phyloP scores from a whole-genome alignment of 2,329 filamentous ascomycete species.

The Trichophyton benhamiae region DNA sequence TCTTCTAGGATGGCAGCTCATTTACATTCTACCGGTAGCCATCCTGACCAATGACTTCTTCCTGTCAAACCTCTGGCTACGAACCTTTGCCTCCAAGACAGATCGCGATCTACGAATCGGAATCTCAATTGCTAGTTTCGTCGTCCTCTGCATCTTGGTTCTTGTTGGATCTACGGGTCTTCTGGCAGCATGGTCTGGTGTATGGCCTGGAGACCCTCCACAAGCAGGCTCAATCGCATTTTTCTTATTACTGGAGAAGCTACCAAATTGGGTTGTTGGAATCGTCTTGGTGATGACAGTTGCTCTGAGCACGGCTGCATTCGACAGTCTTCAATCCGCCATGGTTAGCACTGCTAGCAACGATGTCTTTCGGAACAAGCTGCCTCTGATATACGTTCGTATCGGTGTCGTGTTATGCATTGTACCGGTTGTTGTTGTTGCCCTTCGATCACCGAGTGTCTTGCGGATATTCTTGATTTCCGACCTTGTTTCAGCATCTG shows the following conservation, averaged over 20 bases:
- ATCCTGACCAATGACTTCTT: conserved; percentile 80
- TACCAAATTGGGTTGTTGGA: conserved; percentile 71
- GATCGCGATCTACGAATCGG: conserved; percentile 69
- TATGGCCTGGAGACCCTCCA: conserved; percentile 51
- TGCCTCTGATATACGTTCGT: conserved; percentile 64
- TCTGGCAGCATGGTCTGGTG: conserved; percentile 66
- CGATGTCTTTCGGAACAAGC: conserved; percentile 70
- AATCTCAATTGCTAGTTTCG: conserved; percentile 52
- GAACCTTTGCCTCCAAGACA: conserved; percentile 65
- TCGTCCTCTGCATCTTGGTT: conserved; percentile 56
- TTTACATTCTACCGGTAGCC: conserved; percentile 73
- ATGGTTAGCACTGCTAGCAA: conserved; percentile 79
- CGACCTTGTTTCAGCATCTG: conserved; percentile 57
- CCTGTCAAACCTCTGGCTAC: conserved; percentile 71
- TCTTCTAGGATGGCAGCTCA: conserved; percentile 69
- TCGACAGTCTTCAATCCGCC: conserved; percentile 68
- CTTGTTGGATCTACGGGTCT: conserved; percentile 62
- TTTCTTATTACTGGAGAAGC: conserved; percentile 58
- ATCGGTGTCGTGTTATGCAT: conserved; percentile 58
- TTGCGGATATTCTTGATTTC: conserved; percentile 16
- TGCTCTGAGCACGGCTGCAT: conserved; percentile 61
- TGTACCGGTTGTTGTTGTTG: conserved; percentile 49
- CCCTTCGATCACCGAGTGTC: conserved; percentile 16
- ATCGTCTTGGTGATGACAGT: conserved; percentile 72
- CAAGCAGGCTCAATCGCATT: conserved; percentile 57